Conservation (phyloP, 78 protist species). For the Isochrysis galbana region DNA sequence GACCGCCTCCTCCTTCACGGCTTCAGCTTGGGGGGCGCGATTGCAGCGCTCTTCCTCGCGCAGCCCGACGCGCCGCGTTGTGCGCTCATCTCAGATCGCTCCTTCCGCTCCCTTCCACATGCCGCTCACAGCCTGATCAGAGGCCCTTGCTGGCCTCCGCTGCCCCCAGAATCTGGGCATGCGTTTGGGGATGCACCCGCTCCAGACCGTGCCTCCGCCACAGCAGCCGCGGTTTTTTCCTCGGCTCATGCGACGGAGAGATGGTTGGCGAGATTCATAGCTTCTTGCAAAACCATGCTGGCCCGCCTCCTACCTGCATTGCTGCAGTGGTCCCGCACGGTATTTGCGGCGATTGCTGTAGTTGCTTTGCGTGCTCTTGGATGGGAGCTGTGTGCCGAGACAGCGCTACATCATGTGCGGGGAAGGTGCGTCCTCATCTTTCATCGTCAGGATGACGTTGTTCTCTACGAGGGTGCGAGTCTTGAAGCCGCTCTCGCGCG, state of each 20-base stretch:
- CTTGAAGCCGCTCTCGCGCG: neutral
- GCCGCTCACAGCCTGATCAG: neutral
- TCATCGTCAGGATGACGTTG: neutral
- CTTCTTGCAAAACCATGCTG: neutral
- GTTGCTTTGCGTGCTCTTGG: neutral
- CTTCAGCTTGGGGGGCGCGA: neutral
- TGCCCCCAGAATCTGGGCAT: too few species aligned
- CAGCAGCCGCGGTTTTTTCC: neutral
- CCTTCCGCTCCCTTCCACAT: neutral
- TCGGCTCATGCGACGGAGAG: neutral
- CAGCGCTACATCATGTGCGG: neutral
- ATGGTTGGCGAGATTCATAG: too few species aligned
- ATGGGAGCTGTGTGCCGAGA: neutral
- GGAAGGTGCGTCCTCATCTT: neutral
- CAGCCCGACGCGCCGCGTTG: neutral
- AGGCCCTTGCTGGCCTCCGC: neutral
- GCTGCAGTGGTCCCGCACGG: neutral
- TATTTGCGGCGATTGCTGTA: neutral
- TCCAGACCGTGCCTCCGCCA: too few species aligned
- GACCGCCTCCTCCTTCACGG: slow-evolving; percentile 1
- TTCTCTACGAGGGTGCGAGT: neutral
- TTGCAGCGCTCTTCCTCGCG: neutral
- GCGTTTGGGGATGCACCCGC: neutral
- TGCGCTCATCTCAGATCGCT: neutral
- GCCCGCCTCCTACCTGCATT: neutral